phyloP scores from a whole-genome alignment of 768 basidiomycete genomes.

The Leucosporidium scottii region DNA sequence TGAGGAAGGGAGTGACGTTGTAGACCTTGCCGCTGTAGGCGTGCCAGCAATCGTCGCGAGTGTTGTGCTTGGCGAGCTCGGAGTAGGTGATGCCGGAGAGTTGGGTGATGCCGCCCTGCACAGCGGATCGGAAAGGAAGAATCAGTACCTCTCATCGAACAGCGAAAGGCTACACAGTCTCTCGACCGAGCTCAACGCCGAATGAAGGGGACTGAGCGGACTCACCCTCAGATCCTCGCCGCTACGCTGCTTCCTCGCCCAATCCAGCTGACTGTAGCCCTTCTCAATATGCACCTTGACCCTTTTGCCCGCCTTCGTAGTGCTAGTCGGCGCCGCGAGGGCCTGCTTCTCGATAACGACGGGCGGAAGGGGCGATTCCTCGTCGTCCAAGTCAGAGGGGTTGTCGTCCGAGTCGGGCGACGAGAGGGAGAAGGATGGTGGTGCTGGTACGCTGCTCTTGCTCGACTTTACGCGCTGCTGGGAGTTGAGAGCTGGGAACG shows the following conservation, averaged over 20 bases:
- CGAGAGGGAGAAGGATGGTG: conserved; percentile 15
- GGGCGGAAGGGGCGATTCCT: neutral
- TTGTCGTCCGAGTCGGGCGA: conserved; percentile 11
- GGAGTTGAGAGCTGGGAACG: conserved; percentile 43
- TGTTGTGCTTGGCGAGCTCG: conserved; percentile 71
- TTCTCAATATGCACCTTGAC: conserved; percentile 83
- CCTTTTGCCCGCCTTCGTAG: conserved; percentile 48
- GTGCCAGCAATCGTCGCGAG: conserved; percentile 82
- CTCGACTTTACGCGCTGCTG: too few species aligned
- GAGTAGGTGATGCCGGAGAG: conserved; percentile 67
- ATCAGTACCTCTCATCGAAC: conserved; percentile 8
- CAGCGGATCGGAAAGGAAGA: neutral
- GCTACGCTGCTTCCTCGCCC: conserved; percentile 78
- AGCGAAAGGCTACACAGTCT: conserved; percentile 8
- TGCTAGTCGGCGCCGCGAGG: conserved; percentile 51
- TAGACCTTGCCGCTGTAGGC: conserved; percentile 89
- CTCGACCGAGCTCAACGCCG: neutral
- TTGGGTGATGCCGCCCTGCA: conserved; percentile 60
- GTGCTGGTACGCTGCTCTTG: conserved; percentile 20
- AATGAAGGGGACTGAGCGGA: conserved; percentile 13
- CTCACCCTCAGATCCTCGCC: conserved; percentile 69
- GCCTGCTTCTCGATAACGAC: neutral
- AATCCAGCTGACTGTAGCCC: conserved; percentile 85
- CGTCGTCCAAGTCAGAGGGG: neutral
- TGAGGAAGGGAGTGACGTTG: conserved; percentile 84